Base-by-base conservation (phyloP, 352 stramenopile species). In the Phytophthora boehmeriae region DNA sequence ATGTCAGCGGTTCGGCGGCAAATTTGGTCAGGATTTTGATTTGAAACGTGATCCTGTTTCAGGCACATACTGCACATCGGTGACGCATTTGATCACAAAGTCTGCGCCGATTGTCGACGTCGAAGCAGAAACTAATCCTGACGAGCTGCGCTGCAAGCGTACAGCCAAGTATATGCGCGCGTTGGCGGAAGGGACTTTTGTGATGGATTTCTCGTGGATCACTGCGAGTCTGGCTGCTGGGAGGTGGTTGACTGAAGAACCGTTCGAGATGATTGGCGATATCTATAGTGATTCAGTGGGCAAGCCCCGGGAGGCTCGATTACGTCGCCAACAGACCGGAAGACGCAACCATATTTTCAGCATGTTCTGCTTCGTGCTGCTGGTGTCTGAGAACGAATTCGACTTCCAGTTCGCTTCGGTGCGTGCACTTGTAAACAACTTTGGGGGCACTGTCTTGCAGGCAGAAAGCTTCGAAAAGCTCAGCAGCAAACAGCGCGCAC, bases 111-210 rank as follows among this genome's bases (percentile, higher is more conserved):
- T 57, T 43, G 65, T 76, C 4, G 59, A 64, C 10, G 46, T 44
- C 19, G 43, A 55, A 8, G 39, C 6, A 39, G 51, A 45, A 0
- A 43, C 52, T 9, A 48, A 51, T 3, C 17, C 54, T 0, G 14
- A 66, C 23, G 59, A 75, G 8, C 49, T 80, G 28, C 83, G 86
- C 23, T 96, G 88, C 55, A 90, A 91, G 49, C 84, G 88, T 20
- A 96, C 84, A 0, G 80, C 80, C 55, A 95, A 93, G 70, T 94
- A 93, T 70, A 93, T 96, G 88, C 83, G 83, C 17, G 88, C 80
- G 6, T 63, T 96, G 17, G 83, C 86, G 1, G 80, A 94, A 62
- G 83, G 83, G 8, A 77, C 53, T 25, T 93, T 80, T 43, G 72
- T 96, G 8, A 79, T 96, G 50, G 84, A 95, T 43, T 82, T 91